phyloP scores from a whole-genome alignment of 768 basidiomycete species.

The Tricholoma saponaceum region DNA sequence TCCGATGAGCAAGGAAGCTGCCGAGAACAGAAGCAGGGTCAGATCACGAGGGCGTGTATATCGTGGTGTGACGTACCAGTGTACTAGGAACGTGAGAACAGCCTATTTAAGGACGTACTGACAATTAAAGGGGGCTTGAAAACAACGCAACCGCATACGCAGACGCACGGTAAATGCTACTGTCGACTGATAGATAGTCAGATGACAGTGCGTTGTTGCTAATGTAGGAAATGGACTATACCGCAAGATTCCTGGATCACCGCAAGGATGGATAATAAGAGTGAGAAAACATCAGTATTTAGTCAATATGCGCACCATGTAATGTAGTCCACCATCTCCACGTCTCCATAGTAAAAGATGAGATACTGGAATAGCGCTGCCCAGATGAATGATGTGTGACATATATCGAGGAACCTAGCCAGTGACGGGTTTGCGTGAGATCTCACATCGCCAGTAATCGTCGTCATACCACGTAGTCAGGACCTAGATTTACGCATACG shows the following conservation, averaged over 20 bases:
- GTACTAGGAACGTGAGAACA: constrained; percentile 36
- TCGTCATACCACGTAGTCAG: constrained; percentile 11
- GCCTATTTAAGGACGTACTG: constrained; percentile 21
- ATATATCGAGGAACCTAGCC: constrained; percentile 31
- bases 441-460: background rate
- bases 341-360: constrained; percentile 27
- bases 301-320: constrained; percentile 25
- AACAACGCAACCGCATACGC: background rate
- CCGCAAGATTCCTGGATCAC: constrained; percentile 13
- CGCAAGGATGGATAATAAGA: background rate
- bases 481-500: constrained; percentile 6
- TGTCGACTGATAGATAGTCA: constrained; percentile 8
- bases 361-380: constrained; percentile 36
- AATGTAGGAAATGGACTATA: background rate
- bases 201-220: background rate
- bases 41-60: background rate
- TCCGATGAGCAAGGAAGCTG: constrained; percentile 36
- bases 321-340: constrained; percentile 25
- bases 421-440: background rate
- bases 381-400: constrained; percentile 36
- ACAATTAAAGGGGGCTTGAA: background rate
- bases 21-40: background rate
- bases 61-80: constrained; percentile 27
- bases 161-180: constrained; percentile 23
- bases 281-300: too few relatives aligned